phyloP scores from a whole-genome alignment of 2,329 filamentous ascomycete species.

The Lachnellula suecica region DNA sequence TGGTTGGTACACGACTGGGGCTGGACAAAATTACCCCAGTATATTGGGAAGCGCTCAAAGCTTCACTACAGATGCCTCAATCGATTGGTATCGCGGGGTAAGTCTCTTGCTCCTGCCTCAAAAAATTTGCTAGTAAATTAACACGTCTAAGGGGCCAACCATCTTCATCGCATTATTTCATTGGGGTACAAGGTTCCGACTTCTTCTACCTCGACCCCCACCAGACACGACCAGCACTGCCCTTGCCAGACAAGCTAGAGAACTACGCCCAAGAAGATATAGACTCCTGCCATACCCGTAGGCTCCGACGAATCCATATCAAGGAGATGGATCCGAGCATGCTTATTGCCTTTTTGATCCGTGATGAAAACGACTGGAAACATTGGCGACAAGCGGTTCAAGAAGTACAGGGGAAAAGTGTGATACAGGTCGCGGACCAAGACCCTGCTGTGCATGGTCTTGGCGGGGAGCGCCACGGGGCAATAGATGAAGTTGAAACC shows the following conservation, averaged over 20 bases:
- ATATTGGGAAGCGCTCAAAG: conserved; percentile 91
- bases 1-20: conserved; percentile 85
- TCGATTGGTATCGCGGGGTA: conserved; percentile 96
- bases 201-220: conserved; percentile 98
- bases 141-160: conserved; percentile 72
- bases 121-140: conserved; percentile 5
- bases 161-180: conserved; percentile 74
- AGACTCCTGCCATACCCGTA: conserved; percentile 81
- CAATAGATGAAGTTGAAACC: conserved; percentile 86
- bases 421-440: conserved; percentile 78
- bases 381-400: conserved; percentile 77
- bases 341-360: conserved; percentile 90
- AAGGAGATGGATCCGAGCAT: conserved; percentile 97
- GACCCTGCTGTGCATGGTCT: conserved; percentile 58
- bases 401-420: conserved; percentile 75
- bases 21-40: conserved; percentile 93
- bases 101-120: conserved; percentile 12
- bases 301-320: conserved; percentile 78
- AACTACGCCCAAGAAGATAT: conserved; percentile 72
- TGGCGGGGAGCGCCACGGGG: conserved; percentile 62
- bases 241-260: conserved; percentile 55
- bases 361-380: conserved; percentile 77
- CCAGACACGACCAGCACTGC: conserved; percentile 73
- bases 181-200: conserved; percentile 70
- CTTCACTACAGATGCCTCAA: conserved; percentile 81